phyloP scores from a whole-genome alignment of 2,329 filamentous ascomycete species.

The Exophiala sp. region DNA sequence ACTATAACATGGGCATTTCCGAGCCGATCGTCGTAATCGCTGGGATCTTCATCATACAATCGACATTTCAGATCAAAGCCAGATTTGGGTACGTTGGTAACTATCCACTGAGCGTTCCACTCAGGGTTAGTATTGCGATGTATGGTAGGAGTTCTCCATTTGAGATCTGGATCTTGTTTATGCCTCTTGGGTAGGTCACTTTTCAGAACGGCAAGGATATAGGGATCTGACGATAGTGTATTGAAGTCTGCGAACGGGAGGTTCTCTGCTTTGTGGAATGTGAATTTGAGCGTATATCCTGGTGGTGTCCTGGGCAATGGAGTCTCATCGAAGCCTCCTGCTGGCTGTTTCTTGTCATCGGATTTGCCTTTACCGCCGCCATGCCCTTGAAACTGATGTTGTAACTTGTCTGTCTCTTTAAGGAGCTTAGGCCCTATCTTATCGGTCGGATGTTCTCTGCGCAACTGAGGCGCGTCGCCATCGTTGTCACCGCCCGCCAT shows the following conservation, averaged over 20 bases:
- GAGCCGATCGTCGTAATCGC: slow-evolving; percentile 80
- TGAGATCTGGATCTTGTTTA: slow-evolving; percentile 77
- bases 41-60: slow-evolving; percentile 84
- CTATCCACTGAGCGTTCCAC: slow-evolving; percentile 84
- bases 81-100: slow-evolving; percentile 76
- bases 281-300: slow-evolving; percentile 82
- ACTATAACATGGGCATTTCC: slow-evolving; percentile 77
- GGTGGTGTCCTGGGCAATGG: slow-evolving; percentile 70
- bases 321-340: slow-evolving; percentile 76
- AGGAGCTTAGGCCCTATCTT: slow-evolving; percentile 39
- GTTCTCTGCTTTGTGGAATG: slow-evolving; percentile 75
- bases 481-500: slow-evolving; percentile 19
- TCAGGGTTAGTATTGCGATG: slow-evolving; percentile 67
- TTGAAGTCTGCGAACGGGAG: slow-evolving; percentile 78
- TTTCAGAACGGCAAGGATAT: slow-evolving; percentile 70
- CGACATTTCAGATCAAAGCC: slow-evolving; percentile 83
- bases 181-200: slow-evolving; percentile 70
- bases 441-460: slow-evolving; percentile 29
- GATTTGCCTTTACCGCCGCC: slow-evolving; percentile 39
- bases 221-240: slow-evolving; percentile 78
- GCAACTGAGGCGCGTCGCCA: slow-evolving; percentile 19
- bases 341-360: slow-evolving; percentile 46
- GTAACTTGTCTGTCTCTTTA: slow-evolving; percentile 38
- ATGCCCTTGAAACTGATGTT: slow-evolving; percentile 33
- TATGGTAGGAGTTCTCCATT: slow-evolving; percentile 72